Percentiles rank a stretch among this genome's conserved stretches.
Conservation (phyloP, 2,329 filamentous ascomycete species). For the Aspergillus piperis region DNA sequence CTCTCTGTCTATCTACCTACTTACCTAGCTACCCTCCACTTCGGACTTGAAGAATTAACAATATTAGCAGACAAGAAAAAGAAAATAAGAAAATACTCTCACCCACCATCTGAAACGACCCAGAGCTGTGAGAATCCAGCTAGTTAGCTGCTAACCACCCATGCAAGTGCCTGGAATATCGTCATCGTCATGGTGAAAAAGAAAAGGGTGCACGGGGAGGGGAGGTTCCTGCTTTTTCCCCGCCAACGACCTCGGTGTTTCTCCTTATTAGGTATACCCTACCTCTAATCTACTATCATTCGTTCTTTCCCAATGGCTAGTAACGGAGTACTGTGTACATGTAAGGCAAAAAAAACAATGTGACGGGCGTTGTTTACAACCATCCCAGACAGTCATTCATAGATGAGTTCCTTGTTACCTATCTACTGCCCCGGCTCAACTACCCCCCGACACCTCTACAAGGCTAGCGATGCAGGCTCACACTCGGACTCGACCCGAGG, state of each 20-base stretch:
- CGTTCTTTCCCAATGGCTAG: neutral
- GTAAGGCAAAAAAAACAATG: no score
- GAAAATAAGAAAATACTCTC: neutral
- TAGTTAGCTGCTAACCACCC: neutral
- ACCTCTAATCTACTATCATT: neutral
- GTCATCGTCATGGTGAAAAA: neutral
- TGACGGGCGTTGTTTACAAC: neutral
- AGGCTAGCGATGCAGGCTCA: neutral
- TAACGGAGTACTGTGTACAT: no score
- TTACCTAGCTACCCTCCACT: neutral
- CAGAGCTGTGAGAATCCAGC: neutral
- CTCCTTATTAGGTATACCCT: no score
- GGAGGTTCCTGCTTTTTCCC: conserved; percentile 1
- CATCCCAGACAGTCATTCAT: neutral
- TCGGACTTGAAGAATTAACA: neutral
- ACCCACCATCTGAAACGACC: conserved; percentile 2
- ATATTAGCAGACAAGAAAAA: no score
- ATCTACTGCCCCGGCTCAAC: neutral
- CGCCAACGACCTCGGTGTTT: neutral
- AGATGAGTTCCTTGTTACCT: neutral
- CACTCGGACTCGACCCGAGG: neutral
- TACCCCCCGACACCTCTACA: neutral
- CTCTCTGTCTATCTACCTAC: neutral
- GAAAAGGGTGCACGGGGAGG: neutral
- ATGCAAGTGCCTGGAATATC: neutral